Evolutionary conservation across 352 stramenopile species (phyloP), one percentile per base, ranked within the genome.

Genomic region (Phytophthora pinifolia): DNA sequence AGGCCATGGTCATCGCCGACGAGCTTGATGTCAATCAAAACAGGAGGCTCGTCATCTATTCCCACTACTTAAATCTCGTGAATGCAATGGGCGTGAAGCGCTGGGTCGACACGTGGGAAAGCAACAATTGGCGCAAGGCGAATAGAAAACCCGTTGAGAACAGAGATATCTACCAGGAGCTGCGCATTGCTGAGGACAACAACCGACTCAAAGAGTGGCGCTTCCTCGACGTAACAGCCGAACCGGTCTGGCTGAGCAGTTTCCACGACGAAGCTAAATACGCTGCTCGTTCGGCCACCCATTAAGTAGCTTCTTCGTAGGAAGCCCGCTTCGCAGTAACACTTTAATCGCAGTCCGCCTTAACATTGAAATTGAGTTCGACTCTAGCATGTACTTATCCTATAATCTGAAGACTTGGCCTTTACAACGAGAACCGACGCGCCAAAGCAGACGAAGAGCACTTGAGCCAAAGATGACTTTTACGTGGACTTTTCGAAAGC

Each of bases 61-160:
- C 51, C 17, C 49, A 17, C 18, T 57, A 31, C 39, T 13, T 44
- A 14, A 13, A 12, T 25, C 37, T 57, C 18, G 49, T 48, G 29
- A 13, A 7, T 34, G 36, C 49, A 1, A 57, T 57, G 49, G 17
- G 29, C 5, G 10, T 15, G 1, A 7, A n/a, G 27, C 36, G 27
- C 17, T 52, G 51, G 51, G 46, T 59, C 12, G 6, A 59, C 27
- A 59, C 29, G 4, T 59, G 51, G 42, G 20, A 59, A 18, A 2
- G 0, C 0, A 51, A 59, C n/a, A 10, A 33, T 1, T 59, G 51
- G 41, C 27, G 6, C 3, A 59, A 10, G 1, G 10, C 25, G 4
- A 2, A 13, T 8, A 14, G 20, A 0, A 14, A 18, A 12, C 7
- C 30, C 12, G 49, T 57, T 9, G 13, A 1, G n/a, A 18, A 49